Evolutionary conservation across 1,139 yeast species (phyloP), one percentile per base, ranked within the genome.

Genomic region (Yamadazyma dushanensis): DNA sequence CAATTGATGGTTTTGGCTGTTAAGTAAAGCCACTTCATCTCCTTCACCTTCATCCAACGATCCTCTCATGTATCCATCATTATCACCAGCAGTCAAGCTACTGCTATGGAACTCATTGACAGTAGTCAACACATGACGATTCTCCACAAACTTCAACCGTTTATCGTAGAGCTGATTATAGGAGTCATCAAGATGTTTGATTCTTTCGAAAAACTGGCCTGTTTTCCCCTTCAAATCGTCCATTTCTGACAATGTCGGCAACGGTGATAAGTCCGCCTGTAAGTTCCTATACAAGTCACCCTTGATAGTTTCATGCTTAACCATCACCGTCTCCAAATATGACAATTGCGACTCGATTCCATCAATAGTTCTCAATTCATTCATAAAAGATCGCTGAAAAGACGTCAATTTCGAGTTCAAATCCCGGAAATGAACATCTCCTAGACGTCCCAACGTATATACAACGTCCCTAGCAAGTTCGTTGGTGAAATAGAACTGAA

Each of bases 381-480:
- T 75, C 34, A 92, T 87, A 56, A 84, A 92, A 1, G 95, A 78
- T 45, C 97, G 73, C 61, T 90, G 97, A 62, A 92, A 94, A 3
- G 89, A 72, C 40, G 84, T 83, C 37, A 86, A 76, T 50, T 76
- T 78, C 32, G 83, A 70, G 60, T 92, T 92, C 61, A 92, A 71
- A 60, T 92, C 97, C 41, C 96, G 75, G 60, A 94, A 89, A 56
- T 94, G 97, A 19, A 92, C 84, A 37, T 77, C 69, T 2, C 96
- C 96, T 40, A 83, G 65, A 43, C 80, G 79, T 7, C 98, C 98
- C 27, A 92, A 65, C 3, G 83, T 76, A 36, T 84, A 81, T 10
- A 89, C 94, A 41, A 88, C 81, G 43, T 89, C 95, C 44, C 97
- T 72, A 6, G 95, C 86, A 41, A 88, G 78, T 59, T 92, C 98